These are phyloP conservation scores for Clarireedia paspali DNA, from an alignment of 2,329 filamentous ascomycete species.

Conservation along the genomic window DNA sequence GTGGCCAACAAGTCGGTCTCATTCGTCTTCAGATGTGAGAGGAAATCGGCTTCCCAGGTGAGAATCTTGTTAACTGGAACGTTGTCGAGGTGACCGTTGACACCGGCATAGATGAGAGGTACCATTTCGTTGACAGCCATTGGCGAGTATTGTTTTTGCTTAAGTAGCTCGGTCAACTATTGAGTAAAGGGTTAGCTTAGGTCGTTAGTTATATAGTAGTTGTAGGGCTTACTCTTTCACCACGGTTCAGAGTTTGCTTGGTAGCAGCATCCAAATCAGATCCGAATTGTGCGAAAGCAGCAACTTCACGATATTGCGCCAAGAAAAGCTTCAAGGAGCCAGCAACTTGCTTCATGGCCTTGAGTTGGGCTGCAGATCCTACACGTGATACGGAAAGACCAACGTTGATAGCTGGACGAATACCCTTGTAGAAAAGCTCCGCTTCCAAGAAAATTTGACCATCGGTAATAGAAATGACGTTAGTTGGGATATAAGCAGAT, in stretches of 20 bases:
- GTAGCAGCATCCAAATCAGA: conserved; percentile 98
- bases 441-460: conserved; percentile 99
- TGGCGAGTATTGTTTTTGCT: conserved; percentile 99
- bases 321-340: conserved; percentile 99
- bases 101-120: conserved; percentile 97
- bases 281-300: conserved; percentile 99
- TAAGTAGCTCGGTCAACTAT: conserved; percentile 87
- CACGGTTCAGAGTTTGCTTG: conserved; percentile 96
- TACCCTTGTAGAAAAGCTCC: conserved; percentile 99
- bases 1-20: conserved; percentile 74
- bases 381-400: conserved; percentile 99
- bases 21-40: conserved; percentile 85
- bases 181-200: conserved; percentile 21
- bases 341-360: conserved; percentile 99
- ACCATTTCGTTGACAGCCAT: conserved; percentile 99
- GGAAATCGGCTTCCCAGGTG: conserved; percentile 90
- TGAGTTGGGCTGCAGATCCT: conserved; percentile 98
- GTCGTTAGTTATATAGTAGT: conserved; percentile 12
- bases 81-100: conserved; percentile 88
- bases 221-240: conserved; percentile 76
- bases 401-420: conserved; percentile 99
- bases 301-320: conserved; percentile 99
- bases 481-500: conserved; percentile 99
- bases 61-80: conserved; percentile 89
- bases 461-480: conserved; percentile 99